Conservation (phyloP, 2,329 filamentous ascomycete genomes). For the Penicillium paneum region DNA sequence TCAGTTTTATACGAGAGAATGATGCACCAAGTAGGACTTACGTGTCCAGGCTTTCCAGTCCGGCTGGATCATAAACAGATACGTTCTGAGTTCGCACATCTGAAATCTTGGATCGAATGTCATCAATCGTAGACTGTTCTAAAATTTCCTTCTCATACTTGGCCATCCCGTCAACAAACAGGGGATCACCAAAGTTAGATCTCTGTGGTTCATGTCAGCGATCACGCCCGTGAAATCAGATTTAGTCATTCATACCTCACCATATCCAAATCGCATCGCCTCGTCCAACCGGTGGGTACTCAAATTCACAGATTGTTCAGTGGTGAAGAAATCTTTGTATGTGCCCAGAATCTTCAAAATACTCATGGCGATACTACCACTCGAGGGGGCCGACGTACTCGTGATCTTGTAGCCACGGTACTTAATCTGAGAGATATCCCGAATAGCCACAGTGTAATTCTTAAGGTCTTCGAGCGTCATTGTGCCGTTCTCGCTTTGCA, state of each 20-base stretch:
- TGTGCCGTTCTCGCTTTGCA: constrained; percentile 71
- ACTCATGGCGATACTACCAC: constrained; percentile 70
- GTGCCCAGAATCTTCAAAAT: constrained; percentile 81
- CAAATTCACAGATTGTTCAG: constrained; percentile 55
- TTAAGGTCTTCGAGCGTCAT: constrained; percentile 78
- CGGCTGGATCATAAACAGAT: constrained; percentile 67
- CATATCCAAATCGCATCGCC: constrained; percentile 86
- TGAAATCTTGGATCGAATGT: constrained; percentile 64
- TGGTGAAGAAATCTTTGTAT: constrained; percentile 62
- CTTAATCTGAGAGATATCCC: constrained; percentile 60
- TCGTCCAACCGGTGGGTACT: constrained; percentile 82
- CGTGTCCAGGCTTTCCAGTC: constrained; percentile 64
- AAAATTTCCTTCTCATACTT: constrained; percentile 68
- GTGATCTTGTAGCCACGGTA: constrained; percentile 71
- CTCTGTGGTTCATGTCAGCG: constrained; percentile 48
- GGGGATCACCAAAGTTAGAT: constrained; percentile 77
- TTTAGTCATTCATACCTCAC: constrained; percentile 39
- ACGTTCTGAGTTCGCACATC: constrained; percentile 70
- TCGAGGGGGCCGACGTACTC: constrained; percentile 66
- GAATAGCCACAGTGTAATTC: constrained; percentile 66
- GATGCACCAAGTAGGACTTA: constrained; percentile 22
- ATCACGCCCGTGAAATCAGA: background rate
- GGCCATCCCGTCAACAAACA: constrained; percentile 63
- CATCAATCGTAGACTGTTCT: constrained; percentile 55
- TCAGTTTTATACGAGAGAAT: background rate